A percentile compares a stretch with the other conserved stretches of the same genome.
phyloP scores from a whole-genome alignment of 257 asterid genomes.

The Paraleonurus japonicus region DNA sequence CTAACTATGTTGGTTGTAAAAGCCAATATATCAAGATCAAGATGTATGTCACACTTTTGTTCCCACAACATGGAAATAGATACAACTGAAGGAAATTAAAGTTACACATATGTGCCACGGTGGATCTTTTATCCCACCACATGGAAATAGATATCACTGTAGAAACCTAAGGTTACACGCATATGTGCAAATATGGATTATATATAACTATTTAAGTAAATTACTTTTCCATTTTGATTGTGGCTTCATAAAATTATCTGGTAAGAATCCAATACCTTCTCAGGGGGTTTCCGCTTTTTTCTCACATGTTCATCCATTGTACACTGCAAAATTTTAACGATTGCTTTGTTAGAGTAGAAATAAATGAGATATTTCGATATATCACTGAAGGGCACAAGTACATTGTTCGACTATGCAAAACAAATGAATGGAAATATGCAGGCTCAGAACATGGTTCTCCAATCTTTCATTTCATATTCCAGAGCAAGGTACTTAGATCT shows the following conservation, averaged over 20 bases:
- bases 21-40: background rate
- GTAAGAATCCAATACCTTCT: background rate
- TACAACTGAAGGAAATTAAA: background rate
- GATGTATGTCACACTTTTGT: background rate
- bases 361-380: background rate
- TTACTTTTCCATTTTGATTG: background rate
- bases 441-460: background rate
- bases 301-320: background rate
- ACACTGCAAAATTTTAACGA: background rate
- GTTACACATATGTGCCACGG: background rate
- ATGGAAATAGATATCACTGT: background rate
- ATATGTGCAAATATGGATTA: background rate
- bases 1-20: background rate
- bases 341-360: background rate
- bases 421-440: background rate
- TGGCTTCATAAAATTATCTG: background rate
- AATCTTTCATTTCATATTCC: background rate
- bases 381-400: background rate
- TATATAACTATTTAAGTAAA: background rate
- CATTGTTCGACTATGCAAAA: background rate
- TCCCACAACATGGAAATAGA: background rate
- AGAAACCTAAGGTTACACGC: background rate
- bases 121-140: background rate
- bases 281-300: background rate
- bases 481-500: background rate